Evolutionary conservation across 2,329 filamentous ascomycete species (phyloP), one percentile per base, ranked within the genome.

Genomic region (Aureobasidium musti): DNA sequence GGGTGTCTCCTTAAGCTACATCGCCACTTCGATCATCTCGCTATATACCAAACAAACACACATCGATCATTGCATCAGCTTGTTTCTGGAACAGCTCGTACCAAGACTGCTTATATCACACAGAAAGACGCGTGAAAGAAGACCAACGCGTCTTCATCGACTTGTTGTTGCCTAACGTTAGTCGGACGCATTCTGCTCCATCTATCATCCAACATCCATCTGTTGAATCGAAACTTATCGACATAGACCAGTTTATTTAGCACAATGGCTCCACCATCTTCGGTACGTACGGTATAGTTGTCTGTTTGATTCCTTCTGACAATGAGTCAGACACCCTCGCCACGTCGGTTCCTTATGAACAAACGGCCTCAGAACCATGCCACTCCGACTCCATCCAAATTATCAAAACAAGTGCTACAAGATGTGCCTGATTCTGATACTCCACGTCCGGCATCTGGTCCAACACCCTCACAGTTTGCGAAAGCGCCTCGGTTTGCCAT

Each of bases 401-500:
- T 64, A 33, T 54, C 61, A 23, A 33, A 54, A 26, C 61, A 64
- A 7, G 39, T 63, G 28, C 13, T 49, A 4, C 61, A 54, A 14
- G 61, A 64, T 54, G 47, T 19, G 6, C 3, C 61, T 11, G 61
- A 64, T 11, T 41, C 35, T n/a, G 26, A 26, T 13, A 45, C 49
- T 45, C 37, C 61, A 17, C 47, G 61, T n/a, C 49, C 61, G 11
- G 28, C 26, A 17, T 64, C 54, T 49, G 53, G 64, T 21, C 64
- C 52, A 13, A 60, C 41, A 23, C 53, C 43, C 2, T 28, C 50
- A 56, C 66, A 64, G 23, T 67, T 67, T 19, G 52, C 59, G 4
- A 47, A 13, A 37, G 52, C 50, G 11, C 60, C 66, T n/a, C 59
- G 60, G 30, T 67, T 64, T 33, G n/a, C 49, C 21, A 45, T 53